Conservation (phyloP, 345 rosid genomes). For the Dipteronia dyeriana region DNA sequence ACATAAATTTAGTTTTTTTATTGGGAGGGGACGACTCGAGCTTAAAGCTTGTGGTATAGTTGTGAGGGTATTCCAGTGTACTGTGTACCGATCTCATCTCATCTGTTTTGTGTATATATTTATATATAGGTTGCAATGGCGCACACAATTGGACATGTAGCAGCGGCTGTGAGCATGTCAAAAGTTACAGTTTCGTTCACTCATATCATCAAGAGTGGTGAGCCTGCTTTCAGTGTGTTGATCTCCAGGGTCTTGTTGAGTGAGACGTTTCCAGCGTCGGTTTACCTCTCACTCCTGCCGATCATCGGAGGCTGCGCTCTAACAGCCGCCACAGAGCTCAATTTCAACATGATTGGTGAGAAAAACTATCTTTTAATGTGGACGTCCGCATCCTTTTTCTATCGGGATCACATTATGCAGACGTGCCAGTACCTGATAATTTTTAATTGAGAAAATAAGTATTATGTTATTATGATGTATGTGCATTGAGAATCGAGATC, state of each 20-base stretch:
- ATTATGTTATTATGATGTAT: too few relatives aligned
- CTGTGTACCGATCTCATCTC: too few relatives aligned
- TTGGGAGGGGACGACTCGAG: too few relatives aligned
- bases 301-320: constrained; percentile 93
- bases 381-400: too few relatives aligned
- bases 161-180: constrained; percentile 96
- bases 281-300: constrained; percentile 81
- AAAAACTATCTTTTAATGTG: not conserved
- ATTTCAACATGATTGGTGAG: constrained; percentile 88
- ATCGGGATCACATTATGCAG: too few relatives aligned
- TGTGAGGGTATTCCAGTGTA: too few relatives aligned
- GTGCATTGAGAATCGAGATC: too few relatives aligned
- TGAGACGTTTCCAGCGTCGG: constrained; percentile 69
- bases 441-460: too few relatives aligned
- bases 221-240: constrained; percentile 90
- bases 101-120: too few relatives aligned
- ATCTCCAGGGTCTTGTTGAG: constrained; percentile 80
- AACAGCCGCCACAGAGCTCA: constrained; percentile 87
- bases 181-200: constrained; percentile 98
- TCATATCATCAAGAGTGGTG: constrained; percentile 96
- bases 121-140: constrained; percentile 80
- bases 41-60: too few relatives aligned
- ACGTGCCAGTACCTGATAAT: too few relatives aligned
- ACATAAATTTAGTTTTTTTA: too few relatives aligned
- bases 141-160: constrained; percentile 96